These are phyloP conservation scores for Pseudogymnoascus sp. DNA, from an alignment of 2,329 filamentous ascomycete genomes.

Conservation along the genomic window DNA sequence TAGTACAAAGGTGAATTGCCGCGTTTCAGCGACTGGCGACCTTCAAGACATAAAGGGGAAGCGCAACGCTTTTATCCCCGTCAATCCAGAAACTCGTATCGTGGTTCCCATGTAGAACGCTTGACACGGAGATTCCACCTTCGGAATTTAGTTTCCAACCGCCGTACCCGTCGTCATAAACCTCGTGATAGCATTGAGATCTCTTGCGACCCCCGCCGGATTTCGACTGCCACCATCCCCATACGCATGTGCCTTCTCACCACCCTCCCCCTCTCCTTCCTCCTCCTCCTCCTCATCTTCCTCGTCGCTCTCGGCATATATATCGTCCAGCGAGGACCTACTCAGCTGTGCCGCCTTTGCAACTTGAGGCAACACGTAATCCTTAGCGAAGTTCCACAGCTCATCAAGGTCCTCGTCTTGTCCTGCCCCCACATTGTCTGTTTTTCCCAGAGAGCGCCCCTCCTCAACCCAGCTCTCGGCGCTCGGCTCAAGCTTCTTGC, in stretches of 20 bases:
- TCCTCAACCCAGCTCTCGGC: conserved; percentile 66
- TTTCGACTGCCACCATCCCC: conserved; percentile 22
- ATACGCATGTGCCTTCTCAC: conserved; percentile 32
- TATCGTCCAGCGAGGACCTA: conserved; percentile 33
- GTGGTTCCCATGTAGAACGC: background rate
- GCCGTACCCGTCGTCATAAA: conserved; percentile 3
- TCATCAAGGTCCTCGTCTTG: conserved; percentile 39
- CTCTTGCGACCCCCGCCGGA: background rate
- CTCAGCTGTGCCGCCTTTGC: conserved; percentile 24
- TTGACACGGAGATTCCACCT: background rate
- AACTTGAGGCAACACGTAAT: conserved; percentile 36
- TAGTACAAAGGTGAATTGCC: background rate
- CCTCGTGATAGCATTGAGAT: background rate
- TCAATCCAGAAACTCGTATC: background rate
- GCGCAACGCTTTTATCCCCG: background rate
- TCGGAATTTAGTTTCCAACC: background rate
- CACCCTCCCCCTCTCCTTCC: conserved; percentile 27
- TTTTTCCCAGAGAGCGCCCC: conserved; percentile 42
- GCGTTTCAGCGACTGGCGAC: background rate
- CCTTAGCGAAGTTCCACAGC: conserved; percentile 42
- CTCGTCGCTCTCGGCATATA: conserved; percentile 23
- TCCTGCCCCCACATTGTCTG: conserved; percentile 17
- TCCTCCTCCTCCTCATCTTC: conserved; percentile 13
- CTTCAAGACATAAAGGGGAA: background rate
- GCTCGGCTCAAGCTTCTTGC: conserved; percentile 75